phyloP scores from a whole-genome alignment of 345 rosid genomes.

The Salix purpurea region DNA sequence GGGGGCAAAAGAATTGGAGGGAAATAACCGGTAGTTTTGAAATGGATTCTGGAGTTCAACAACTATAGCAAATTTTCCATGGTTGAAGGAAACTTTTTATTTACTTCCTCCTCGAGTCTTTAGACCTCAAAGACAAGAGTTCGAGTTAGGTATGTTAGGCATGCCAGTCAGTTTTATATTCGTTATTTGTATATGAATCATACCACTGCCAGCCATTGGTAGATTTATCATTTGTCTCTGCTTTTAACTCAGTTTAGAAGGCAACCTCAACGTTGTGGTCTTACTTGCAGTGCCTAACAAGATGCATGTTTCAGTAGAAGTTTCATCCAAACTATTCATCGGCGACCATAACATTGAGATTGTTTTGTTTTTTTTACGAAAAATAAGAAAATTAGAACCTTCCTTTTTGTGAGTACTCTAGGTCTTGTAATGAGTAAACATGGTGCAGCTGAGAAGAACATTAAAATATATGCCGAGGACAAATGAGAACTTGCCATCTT shows the following conservation, averaged over 20 bases:
- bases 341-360: neutral
- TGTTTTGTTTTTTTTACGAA: too few relatives aligned
- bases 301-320: neutral
- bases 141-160: slow-evolving; percentile 25
- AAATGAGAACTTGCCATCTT: neutral
- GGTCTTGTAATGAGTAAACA: neutral
- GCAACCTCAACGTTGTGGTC: neutral
- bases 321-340: neutral
- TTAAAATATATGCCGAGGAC: neutral
- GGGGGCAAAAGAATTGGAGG: slow-evolving; percentile 11
- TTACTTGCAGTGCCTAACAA: neutral
- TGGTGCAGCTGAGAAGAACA: neutral
- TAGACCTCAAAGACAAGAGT: neutral
- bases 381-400: neutral
- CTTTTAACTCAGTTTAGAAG: neutral
- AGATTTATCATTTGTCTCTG: neutral
- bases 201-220: neutral
- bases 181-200: neutral
- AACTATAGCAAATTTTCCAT: slow-evolving; percentile 24
- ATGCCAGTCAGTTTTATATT: neutral
- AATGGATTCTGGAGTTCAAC: slow-evolving; percentile 43
- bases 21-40: slow-evolving; percentile 26
- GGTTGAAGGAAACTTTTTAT: slow-evolving; percentile 6
- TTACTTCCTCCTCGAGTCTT: neutral
- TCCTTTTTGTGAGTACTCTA: neutral